Base-by-base conservation (phyloP, 179 eudicot genomes). In the Beta lomatogona region DNA sequence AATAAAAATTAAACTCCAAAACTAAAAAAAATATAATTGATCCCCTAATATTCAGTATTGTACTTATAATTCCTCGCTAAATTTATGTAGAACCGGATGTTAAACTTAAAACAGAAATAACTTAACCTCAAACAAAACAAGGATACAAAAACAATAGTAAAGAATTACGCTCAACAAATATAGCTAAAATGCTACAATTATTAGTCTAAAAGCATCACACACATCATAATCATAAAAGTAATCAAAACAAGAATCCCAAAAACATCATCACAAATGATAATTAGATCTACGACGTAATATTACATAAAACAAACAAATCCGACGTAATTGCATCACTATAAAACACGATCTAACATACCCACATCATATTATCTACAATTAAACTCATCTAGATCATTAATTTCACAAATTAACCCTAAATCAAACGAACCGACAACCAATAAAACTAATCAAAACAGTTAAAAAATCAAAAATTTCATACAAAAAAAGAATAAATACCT, bases 321-420 rank as follows among this genome's bases (percentile, higher is more conserved):
- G 3, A 67, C 44, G 16, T 18, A 68, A 73, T 60, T 50, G 44
- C 44, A 54, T 22, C 71, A 72, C 58, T 55, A 57, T 53, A 3
- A 22, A 57, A 61, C 14, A 44, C 76, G 85, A 87, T 86, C 88
- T 73, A 83, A 16, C 22, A 73, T 13, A 74, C 82, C 79, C 80
- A 82, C 66, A 58, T 74, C 22, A 58, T 50, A 70, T 69, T 59
- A 79, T 64, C 58, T 66, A 77, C 81, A 66, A 83, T 25, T 41
- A 69, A 31, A 79, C 80, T 48, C 25, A 45, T 75, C 18, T n/a
- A 6, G 25, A 82, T 53, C 68, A 65, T 12, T 2, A 57, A 63
- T 18, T 21, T 53, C 71, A 18, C 15, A 71, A 81, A 70, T 7
- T 68, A 19, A 57, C 82, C 81, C 71, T 2, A 66, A 80, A 68